A percentile compares a stretch with the other conserved stretches of the same genome.
phyloP scores from a whole-genome alignment of 2,329 filamentous ascomycete species.

The Fusarium zealandicum region DNA sequence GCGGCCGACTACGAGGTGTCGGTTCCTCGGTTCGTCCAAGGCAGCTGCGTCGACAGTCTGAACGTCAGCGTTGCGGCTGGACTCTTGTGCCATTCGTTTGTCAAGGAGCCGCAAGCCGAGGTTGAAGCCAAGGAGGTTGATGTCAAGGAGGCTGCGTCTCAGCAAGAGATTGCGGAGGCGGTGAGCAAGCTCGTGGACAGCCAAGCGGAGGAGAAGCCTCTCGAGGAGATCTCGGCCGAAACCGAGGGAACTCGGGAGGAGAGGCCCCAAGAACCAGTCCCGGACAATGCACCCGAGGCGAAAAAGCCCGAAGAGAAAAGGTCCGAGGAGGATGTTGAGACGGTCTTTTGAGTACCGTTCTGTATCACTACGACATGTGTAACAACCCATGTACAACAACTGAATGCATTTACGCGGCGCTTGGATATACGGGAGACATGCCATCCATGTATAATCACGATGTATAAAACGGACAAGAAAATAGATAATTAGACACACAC shows the following conservation, averaged over 20 bases:
- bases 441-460: constrained; percentile 15
- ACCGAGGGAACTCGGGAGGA: not conserved
- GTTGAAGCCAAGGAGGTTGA: constrained; percentile 14
- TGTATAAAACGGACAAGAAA: constrained; percentile 20
- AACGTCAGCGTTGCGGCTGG: constrained; percentile 92
- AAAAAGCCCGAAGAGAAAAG: constrained; percentile 12
- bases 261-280: constrained; percentile 4
- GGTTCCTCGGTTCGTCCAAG: constrained; percentile 65
- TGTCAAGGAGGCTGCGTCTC: not conserved
- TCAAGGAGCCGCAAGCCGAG: constrained; percentile 49
- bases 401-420: constrained; percentile 27
- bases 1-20: constrained; percentile 71
- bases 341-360: constrained; percentile 19
- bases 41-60: constrained; percentile 78
- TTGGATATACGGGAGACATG: constrained; percentile 19
- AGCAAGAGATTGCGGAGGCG: not conserved
- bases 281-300: constrained; percentile 4
- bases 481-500: not conserved
- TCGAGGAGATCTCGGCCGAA: not conserved
- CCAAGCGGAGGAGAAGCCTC: not conserved
- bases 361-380: constrained; percentile 19
- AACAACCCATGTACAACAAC: constrained; percentile 34
- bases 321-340: constrained; percentile 12
- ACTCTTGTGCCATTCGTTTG: constrained; percentile 74
- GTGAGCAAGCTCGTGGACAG: not conserved